Evolutionary conservation across 106 monocot genomes (phyloP), one percentile per base, ranked within the genome.

Genomic region (Xerophyta viscosa): DNA sequence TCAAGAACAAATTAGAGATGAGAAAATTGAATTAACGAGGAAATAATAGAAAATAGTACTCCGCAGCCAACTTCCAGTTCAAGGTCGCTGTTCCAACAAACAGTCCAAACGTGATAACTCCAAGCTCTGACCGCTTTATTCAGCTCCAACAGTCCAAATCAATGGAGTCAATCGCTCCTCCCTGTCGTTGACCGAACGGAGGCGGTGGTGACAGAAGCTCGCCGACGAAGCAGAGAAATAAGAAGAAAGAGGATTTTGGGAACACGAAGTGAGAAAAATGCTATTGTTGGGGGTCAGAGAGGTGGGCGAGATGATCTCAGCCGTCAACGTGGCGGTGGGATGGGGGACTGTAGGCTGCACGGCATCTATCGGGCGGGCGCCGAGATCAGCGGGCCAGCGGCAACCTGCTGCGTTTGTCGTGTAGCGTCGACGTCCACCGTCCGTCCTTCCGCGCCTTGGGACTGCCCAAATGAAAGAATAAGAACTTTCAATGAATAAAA

Each of bases 351-450:
- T 63, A 48, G 48, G 62, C 20, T 50, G 46, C 29, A n/a, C n/a
- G n/a, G n/a, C n/a, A n/a, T n/a, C n/a, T n/a, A n/a, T n/a, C n/a
- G n/a, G n/a, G n/a, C n/a, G n/a, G n/a, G n/a, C n/a, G n/a, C n/a
- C n/a, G n/a, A n/a, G n/a, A n/a, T n/a, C n/a, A n/a, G n/a, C n/a
- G n/a, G n/a, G 37, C 33, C 15, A 24, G 39, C 26, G 27, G 22
- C 50, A 41, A 41, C 37, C 52, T 24, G 39, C 36, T 50, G 25
- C 12, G 37, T 51, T 63, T 51, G 63, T 63, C 63, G 63, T 63
- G 8, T 63, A 52, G 62, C 25, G 49, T 12, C 2, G 6, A 10
- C 24, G 28, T 46, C 29, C 23, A 39, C 39, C 39, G 39, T 39
- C 33, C 11, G 10, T 8, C 39, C 6, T 39, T n/a, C n/a, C n/a